Percentiles rank a stretch among this genome's conserved stretches.
These are phyloP conservation scores for Calonectria leucothoes DNA, from an alignment of 2,329 filamentous ascomycete species.

Conservation along the genomic window DNA sequence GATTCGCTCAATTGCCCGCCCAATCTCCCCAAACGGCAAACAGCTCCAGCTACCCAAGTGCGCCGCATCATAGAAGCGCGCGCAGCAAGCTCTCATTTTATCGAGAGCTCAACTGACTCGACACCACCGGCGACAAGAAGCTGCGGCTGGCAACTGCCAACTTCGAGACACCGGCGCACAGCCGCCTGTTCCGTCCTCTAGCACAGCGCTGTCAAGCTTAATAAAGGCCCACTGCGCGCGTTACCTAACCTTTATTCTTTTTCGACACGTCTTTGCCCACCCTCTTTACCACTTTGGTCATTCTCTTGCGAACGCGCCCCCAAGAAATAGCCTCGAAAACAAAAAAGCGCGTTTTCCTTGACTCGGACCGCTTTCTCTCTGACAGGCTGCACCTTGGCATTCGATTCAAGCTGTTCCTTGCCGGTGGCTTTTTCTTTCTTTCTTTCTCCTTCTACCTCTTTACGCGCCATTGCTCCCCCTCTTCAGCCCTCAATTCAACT, in stretches of 20 bases:
- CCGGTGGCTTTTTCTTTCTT: not conserved
- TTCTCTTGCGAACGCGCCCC: slow-evolving; percentile 17
- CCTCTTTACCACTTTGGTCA: not conserved
- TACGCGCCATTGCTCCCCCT: not conserved
- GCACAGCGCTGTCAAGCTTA: slow-evolving; percentile 13
- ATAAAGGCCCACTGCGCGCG: slow-evolving; percentile 21
- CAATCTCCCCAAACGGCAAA: slow-evolving; percentile 27
- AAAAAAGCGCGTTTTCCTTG: slow-evolving; percentile 18
- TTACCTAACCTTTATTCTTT: slow-evolving; percentile 22
- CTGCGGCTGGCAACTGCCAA: slow-evolving; percentile 12
- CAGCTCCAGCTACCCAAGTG: not conserved
- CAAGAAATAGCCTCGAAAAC: slow-evolving; percentile 9
- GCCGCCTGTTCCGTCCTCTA: not conserved
- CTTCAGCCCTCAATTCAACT: not conserved
- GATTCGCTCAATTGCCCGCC: slow-evolving; percentile 22
- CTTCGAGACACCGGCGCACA: slow-evolving; percentile 1
- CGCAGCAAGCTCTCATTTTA: slow-evolving; percentile 11
- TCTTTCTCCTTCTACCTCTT: not conserved
- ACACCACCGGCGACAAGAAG: not conserved
- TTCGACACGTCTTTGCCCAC: slow-evolving; percentile 15
- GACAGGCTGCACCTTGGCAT: not conserved
- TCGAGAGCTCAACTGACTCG: slow-evolving; percentile 14
- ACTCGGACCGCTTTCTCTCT: not conserved
- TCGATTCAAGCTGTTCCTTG: not conserved
- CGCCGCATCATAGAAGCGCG: slow-evolving; percentile 1